phyloP scores from a whole-genome alignment of 2,329 filamentous ascomycete species.

The Penicillium hordei region DNA sequence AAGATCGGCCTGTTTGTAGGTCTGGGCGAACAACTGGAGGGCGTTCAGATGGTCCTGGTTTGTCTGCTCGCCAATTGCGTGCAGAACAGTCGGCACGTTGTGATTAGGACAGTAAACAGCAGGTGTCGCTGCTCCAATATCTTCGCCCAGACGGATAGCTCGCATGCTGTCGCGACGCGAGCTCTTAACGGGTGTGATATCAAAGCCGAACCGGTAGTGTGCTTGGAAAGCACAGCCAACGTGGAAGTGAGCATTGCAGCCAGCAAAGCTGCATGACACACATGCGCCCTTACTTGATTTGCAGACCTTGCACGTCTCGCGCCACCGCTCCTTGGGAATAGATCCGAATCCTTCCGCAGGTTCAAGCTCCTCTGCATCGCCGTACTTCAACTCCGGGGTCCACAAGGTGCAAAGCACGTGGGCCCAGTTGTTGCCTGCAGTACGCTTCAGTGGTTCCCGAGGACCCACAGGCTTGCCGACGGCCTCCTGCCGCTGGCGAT shows the following conservation, averaged over 20 bases:
- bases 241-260: constrained; percentile 63
- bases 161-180: constrained; percentile 78
- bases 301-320: constrained; percentile 81
- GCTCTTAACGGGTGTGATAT: constrained; percentile 84
- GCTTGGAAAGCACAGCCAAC: constrained; percentile 86
- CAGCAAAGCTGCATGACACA: constrained; percentile 68
- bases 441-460: constrained; percentile 87
- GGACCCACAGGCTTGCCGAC: constrained; percentile 79
- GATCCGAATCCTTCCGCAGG: constrained; percentile 87
- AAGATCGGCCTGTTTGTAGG: constrained; percentile 92
- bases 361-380: constrained; percentile 75
- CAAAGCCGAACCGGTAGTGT: constrained; percentile 83
- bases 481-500: constrained; percentile 78
- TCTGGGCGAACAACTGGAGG: constrained; percentile 80
- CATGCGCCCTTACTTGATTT: constrained; percentile 74
- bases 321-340: constrained; percentile 70
- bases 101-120: constrained; percentile 92
- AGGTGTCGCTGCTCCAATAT: constrained; percentile 80
- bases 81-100: constrained; percentile 68
- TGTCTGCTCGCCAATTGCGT: constrained; percentile 74
- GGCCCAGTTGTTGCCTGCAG: constrained; percentile 96
- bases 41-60: constrained; percentile 72
- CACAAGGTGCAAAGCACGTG: constrained; percentile 92
- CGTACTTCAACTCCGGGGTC: constrained; percentile 91
- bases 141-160: constrained; percentile 76